Percentiles rank a stretch among this genome's conserved stretches.
Evolutionary conservation across 495 filamentous ascomycete species (phyloP).

Genomic region (Aspergillus bertholletiae): DNA sequence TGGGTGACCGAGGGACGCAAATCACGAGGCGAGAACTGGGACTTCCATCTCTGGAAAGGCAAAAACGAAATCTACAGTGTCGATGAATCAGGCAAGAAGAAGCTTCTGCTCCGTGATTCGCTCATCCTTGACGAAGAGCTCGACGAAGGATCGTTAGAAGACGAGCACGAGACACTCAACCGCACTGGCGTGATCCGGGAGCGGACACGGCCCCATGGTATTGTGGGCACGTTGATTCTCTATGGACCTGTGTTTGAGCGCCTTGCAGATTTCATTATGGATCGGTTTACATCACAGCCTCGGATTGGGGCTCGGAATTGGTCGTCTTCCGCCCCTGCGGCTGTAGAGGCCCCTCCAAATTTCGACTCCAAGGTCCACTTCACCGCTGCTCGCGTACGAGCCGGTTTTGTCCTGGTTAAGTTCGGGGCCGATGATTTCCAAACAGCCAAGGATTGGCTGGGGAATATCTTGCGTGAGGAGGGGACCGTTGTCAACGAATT

Average conservation of each 20-base stretch:
- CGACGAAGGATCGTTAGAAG: constrained; percentile 19
- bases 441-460: constrained; percentile 59
- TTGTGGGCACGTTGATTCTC: constrained; percentile 82
- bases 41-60: constrained; percentile 68
- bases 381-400: constrained; percentile 77
- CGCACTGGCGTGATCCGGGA: constrained; percentile 43
- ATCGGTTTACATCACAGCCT: constrained; percentile 71
- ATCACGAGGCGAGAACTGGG: constrained; percentile 89
- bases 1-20: constrained; percentile 89
- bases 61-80: constrained; percentile 79
- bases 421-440: constrained; percentile 66
- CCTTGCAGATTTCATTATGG: constrained; percentile 66
- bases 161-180: constrained; percentile 38
- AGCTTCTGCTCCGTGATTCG: constrained; percentile 77
- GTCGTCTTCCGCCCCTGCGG: constrained; percentile 38
- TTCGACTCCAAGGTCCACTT: constrained; percentile 66
- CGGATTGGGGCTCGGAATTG: constrained; percentile 83
- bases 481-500: constrained; percentile 56
- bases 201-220: constrained; percentile 46
- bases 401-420: constrained; percentile 83
- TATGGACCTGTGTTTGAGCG: constrained; percentile 65
- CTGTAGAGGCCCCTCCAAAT: constrained; percentile 28
- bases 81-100: constrained; percentile 38
- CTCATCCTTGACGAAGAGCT: constrained; percentile 65
- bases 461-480: constrained; percentile 52